Conservation (phyloP, 2,329 filamentous ascomycete genomes). For the Arthrobotrys conoides region DNA sequence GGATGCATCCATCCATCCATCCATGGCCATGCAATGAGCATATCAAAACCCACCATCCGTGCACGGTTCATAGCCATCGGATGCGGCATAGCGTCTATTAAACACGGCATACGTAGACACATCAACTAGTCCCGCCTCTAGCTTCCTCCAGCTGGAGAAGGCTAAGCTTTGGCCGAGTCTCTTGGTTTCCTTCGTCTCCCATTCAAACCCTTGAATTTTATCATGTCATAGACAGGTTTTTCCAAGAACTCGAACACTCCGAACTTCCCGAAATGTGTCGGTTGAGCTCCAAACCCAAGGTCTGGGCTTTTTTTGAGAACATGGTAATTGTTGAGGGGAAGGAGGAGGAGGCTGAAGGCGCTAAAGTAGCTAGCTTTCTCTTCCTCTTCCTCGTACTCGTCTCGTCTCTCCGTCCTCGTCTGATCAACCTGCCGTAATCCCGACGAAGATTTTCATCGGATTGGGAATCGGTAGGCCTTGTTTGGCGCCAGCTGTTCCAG, state of each 20-base stretch:
- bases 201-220: slow-evolving; percentile 19
- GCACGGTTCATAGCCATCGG: slow-evolving; percentile 3
- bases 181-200: slow-evolving; percentile 56
- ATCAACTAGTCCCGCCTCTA: slow-evolving; percentile 33
- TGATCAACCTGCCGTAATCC: slow-evolving; percentile 58
- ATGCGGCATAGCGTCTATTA: slow-evolving; percentile 38
- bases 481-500: slow-evolving; percentile 16
- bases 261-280: slow-evolving; percentile 34
- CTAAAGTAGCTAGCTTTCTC: not conserved
- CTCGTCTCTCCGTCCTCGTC: slow-evolving; percentile 13
- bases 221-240: slow-evolving; percentile 29
- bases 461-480: slow-evolving; percentile 35
- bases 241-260: slow-evolving; percentile 28
- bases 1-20: too few species aligned
- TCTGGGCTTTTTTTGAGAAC: slow-evolving; percentile 24
- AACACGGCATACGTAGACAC: not conserved
- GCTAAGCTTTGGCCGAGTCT: slow-evolving; percentile 61
- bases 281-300: slow-evolving; percentile 52
- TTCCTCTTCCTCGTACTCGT: not conserved
- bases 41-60: slow-evolving; percentile 16
- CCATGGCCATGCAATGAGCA: not conserved
- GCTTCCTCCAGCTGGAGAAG: slow-evolving; percentile 39
- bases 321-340: slow-evolving; percentile 11
- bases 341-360: slow-evolving; percentile 3
- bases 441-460: slow-evolving; percentile 17